Percentiles rank a stretch among this genome's conserved stretches.
Evolutionary conservation across 140 eudicot species (phyloP).

Genomic region (Oenanthe javanica): DNA sequence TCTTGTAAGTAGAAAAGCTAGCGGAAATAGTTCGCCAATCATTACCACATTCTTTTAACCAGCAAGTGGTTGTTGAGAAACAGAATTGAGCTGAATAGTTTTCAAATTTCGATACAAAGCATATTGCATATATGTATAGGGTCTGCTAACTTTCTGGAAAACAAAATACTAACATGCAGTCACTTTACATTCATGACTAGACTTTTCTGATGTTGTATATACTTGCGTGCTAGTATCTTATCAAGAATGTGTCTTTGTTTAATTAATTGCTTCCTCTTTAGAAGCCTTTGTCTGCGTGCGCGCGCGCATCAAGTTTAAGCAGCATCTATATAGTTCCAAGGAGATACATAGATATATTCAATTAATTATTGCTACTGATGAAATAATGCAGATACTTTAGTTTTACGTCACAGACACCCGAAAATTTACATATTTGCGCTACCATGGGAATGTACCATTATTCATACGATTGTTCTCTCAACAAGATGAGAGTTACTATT

Average conservation of each 20-base stretch:
- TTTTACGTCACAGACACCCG: too few relatives aligned
- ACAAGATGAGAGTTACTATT: too few relatives aligned
- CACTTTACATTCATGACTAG: not conserved
- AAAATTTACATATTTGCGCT: too few relatives aligned
- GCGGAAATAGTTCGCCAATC: slow-evolving; percentile 21
- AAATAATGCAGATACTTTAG: too few relatives aligned
- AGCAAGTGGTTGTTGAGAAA: not conserved
- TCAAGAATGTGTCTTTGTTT: not conserved
- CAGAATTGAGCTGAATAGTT: not conserved
- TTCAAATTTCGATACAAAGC: not conserved
- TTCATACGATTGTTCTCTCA: too few relatives aligned
- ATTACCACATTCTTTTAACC: slow-evolving; percentile 17
- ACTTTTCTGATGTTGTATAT: not conserved
- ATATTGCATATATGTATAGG: not conserved
- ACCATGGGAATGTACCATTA: too few relatives aligned
- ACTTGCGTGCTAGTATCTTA: not conserved
- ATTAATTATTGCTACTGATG: too few relatives aligned
- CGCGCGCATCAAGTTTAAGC: not conserved
- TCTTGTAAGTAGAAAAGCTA: slow-evolving; percentile 59
- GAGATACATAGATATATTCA: too few relatives aligned
- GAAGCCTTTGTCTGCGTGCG: not conserved
- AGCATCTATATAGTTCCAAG: not conserved
- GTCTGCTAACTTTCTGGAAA: not conserved
- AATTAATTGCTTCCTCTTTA: not conserved
- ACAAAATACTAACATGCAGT: not conserved